A percentile compares a stretch with the other conserved stretches of the same genome.
Conservation (phyloP, 495 filamentous ascomycete genomes). For the Podospora comata region DNA sequence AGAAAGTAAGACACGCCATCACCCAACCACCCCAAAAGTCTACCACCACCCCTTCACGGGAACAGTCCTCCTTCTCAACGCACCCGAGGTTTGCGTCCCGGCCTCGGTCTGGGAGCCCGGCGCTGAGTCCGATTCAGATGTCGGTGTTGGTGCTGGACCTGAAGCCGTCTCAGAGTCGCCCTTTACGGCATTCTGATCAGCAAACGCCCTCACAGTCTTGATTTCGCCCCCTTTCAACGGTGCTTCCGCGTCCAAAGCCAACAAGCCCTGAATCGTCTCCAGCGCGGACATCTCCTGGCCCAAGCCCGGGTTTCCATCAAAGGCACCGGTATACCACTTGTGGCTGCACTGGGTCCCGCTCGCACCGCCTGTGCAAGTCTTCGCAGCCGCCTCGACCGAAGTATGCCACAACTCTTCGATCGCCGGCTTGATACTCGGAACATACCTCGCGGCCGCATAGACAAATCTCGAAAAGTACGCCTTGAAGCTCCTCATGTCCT, state of each 20-base stretch:
- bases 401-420: slow-evolving; percentile 53
- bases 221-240: slow-evolving; percentile 45
- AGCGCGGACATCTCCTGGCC: slow-evolving; percentile 71
- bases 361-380: slow-evolving; percentile 57
- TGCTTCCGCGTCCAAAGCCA: slow-evolving; percentile 37
- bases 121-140: too few species aligned
- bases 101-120: neutral
- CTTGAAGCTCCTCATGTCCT: slow-evolving; percentile 77
- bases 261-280: slow-evolving; percentile 60
- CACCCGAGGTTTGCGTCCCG: neutral
- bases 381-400: slow-evolving; percentile 63
- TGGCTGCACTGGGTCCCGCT: slow-evolving; percentile 63
- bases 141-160: neutral
- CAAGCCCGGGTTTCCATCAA: slow-evolving; percentile 59
- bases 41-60: neutral
- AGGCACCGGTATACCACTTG: slow-evolving; percentile 61
- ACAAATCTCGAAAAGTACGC: slow-evolving; percentile 76
- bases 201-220: slow-evolving; percentile 35
- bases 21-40: neutral
- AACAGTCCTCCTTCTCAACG: neutral
- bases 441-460: slow-evolving; percentile 58
- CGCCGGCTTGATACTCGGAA: slow-evolving; percentile 50
- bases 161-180: neutral
- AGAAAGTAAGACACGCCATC: neutral
- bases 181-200: slow-evolving; percentile 10